Evolutionary conservation across 2,329 filamentous ascomycete species (phyloP), one percentile per base, ranked within the genome.

Genomic region (Penicillium expansum): DNA sequence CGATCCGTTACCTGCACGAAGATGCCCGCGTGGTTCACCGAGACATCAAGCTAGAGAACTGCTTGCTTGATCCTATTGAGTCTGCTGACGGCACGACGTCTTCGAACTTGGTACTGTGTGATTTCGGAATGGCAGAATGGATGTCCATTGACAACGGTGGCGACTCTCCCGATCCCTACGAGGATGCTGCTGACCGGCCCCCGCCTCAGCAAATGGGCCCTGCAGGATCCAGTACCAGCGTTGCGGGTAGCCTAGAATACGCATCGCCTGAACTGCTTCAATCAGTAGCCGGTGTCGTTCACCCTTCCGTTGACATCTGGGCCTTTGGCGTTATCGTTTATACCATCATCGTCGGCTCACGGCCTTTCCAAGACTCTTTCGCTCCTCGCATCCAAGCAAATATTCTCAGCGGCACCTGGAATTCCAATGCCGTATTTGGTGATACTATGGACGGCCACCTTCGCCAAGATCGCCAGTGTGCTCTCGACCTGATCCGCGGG

Each of bases 121-220:
- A 89, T 67, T 89, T 89, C 66, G 86, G 86, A 47, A 86, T 89
- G 77, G 85, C 86, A 13, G 86, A 88, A 67, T 88, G 86, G 75
- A 80, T 88, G 61, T 79, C 80, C 22, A 80, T 76, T 55, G 84
- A 85, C 58, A 79, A 79, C 57, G 79, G 80, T 22, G 76, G 77
- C 27, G 76, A 78, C 57, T 78, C 79, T 10, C 75, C 78, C 13
- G 80, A 81, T 58, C 80, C 81, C 7, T 78, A 78, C 54, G 76
- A 77, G 52, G 73, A 77, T 61, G 70, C 71, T 11, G 71, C 71
- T 6, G 78, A 80, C 63, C 73, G 79, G 10, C 78, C 81, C 51
- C 76, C 81, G 27, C 73, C 74, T 8, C 74, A 75, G 58, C 80
- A 77, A 61, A 82, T 83, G 55, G 81, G 82, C 1, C 83, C 81